Base-by-base conservation (phyloP, 2,329 filamentous ascomycete species). In the Pestalotiopsis sp. region DNA sequence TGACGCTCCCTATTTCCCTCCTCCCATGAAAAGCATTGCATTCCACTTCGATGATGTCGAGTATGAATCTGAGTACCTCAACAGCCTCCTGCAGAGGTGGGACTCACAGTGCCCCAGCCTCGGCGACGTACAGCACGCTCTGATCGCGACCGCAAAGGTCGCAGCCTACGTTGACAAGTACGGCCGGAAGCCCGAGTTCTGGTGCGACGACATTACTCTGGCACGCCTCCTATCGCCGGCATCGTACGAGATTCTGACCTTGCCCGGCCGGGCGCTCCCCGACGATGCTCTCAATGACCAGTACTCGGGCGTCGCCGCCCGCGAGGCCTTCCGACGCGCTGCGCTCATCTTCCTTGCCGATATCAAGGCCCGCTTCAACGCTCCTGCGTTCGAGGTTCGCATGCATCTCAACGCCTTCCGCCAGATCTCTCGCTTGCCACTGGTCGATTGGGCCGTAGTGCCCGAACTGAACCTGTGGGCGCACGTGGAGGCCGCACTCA, bases 391-490 rank as follows among this genome's bases (percentile, higher is more conserved):
- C 44, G 75, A 76, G 38, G 66, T 76, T 61, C 61, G 63, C 20
- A 63, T 67, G 2, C 75, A 76, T 22, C 67, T 76, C 20, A 67
- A 73, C 17, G 75, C 74, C 9, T 76, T 76, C 62, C 64, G 71
- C n/a, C 70, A 73, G 69, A 75, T 76, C 40, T 72, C 73, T 40
- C 69, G 69, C 40, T 68, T 76, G 26, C 74, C 75, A 2, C 59
- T 71, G 9, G 73, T 76, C 0, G 65, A 73, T 35, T 76, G 74
- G 75, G 62, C 69, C 17, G 35, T 71, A 1, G 69, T 75, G n/a
- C 73, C 74, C n/a, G 73, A 76, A 70, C 60, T 76, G n/a, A 75
- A 71, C 40, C 70, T 76, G 17, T 76, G 75, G 75, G 73, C 73
- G 2, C 74, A 75, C 14, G 64, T 74, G 1, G 68, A 71, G 3